Evolutionary conservation across 495 filamentous ascomycete species (phyloP).

Genomic region (Talaromyces stipitatus): DNA sequence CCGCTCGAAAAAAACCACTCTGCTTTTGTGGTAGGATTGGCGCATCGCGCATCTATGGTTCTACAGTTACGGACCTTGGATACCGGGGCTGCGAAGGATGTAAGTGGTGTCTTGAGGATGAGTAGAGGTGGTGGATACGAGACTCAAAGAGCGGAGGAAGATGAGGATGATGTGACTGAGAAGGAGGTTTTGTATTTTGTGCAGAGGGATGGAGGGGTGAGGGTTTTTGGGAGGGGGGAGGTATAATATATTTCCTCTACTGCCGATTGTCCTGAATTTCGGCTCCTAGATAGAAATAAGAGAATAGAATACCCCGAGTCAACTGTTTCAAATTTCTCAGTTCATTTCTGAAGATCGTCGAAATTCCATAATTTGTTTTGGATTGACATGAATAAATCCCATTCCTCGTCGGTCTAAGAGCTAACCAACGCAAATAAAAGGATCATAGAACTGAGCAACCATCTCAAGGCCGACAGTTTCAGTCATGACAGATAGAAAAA

Average conservation of each 20-base stretch:
- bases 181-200: constrained; percentile 78
- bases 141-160: constrained; percentile 12
- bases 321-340: not conserved
- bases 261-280: no score
- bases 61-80: constrained; percentile 68
- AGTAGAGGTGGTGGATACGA: constrained; percentile 49
- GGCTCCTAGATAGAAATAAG: no score
- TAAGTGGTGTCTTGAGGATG: constrained; percentile 80
- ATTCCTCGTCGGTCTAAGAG: not conserved
- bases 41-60: constrained; percentile 64
- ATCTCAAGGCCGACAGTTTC: not conserved
- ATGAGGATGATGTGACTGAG: constrained; percentile 40
- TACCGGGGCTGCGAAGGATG: constrained; percentile 80
- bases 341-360: not conserved
- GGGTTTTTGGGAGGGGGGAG: constrained; percentile 69
- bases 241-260: constrained; percentile 1
- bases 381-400: constrained; percentile 5
- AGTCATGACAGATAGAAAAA: not conserved
- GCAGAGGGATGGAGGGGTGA: constrained; percentile 65
- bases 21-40: constrained; percentile 57
- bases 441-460: not conserved
- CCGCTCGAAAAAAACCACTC: constrained; percentile 58
- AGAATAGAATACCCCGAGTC: constrained; percentile 5
- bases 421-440: constrained; percentile 1
- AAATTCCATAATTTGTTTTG: constrained; percentile 1